phyloP scores from a whole-genome alignment of 225 moss, liverwort and hornwort species.

The Lunularia cruciata region DNA sequence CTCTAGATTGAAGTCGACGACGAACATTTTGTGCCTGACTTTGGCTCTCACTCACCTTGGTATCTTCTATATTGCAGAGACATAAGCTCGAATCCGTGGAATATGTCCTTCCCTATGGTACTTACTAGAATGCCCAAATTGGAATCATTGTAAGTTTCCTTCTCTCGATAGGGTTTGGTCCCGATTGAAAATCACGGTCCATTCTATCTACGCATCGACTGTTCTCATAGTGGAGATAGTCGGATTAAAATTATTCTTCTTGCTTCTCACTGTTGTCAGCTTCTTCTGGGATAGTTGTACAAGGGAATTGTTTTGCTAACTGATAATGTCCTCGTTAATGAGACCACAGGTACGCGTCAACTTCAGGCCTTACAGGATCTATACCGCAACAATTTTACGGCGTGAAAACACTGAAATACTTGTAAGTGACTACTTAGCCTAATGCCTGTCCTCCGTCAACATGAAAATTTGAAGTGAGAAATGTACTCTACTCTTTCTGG shows the following conservation, averaged over 20 bases:
- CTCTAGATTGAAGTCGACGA: neutral
- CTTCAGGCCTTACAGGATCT: conserved; percentile 5
- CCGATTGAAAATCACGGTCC: too few species aligned
- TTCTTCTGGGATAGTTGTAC: neutral
- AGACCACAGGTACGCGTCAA: conserved; percentile 10
- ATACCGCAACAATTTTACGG: conserved; percentile 21
- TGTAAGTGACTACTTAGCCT: conserved; percentile 6
- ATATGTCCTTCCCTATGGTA: conserved; percentile 22
- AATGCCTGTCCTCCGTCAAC: neutral
- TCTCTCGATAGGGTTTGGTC: too few species aligned
- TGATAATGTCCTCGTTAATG: neutral
- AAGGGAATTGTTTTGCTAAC: too few species aligned
- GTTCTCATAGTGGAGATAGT: neutral
- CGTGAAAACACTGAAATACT: neutral
- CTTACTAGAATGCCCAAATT: conserved; percentile 9
- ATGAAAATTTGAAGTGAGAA: neutral
- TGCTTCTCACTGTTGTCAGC: neutral
- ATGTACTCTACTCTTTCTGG: neutral
- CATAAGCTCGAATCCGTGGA: conserved; percentile 8
- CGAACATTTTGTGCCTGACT: neutral
- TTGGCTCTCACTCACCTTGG: neutral
- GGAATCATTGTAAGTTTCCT: conserved; percentile 31
- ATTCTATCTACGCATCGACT: neutral
- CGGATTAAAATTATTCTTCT: too few species aligned
- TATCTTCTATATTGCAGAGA: conserved; percentile 6